Evolutionary conservation across 108 stramenopile species (phyloP).

Genomic region (Thalassiosira profunda): DNA sequence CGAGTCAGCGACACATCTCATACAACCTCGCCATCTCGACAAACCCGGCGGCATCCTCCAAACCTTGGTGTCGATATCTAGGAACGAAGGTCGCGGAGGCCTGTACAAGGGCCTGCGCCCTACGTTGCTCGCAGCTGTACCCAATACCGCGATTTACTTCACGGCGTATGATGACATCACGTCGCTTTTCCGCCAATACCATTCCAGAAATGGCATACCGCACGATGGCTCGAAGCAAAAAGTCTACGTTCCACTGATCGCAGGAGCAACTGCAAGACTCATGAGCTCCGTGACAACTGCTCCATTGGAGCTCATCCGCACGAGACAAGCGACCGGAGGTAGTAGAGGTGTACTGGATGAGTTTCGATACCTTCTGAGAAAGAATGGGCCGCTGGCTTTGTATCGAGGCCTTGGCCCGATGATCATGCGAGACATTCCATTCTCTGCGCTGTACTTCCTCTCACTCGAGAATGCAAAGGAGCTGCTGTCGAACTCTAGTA

Average conservation of each 20-base stretch:
- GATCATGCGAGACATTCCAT: slow-evolving; percentile 95
- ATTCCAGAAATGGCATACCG: not conserved
- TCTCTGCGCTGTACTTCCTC: slow-evolving; percentile 92
- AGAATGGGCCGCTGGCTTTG: slow-evolving; percentile 62
- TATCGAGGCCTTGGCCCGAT: slow-evolving; percentile 89
- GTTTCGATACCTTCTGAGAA: slow-evolving; percentile 53
- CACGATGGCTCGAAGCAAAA: not conserved
- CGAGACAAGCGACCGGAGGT: slow-evolving; percentile 55
- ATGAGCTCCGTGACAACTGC: slow-evolving; percentile 85
- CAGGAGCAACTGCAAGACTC: slow-evolving; percentile 83
- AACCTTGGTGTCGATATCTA: slow-evolving; percentile 57
- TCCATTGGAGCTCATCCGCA: slow-evolving; percentile 92
- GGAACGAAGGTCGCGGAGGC: slow-evolving; percentile 71
- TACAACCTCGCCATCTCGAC: not conserved
- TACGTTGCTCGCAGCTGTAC: slow-evolving; percentile 81
- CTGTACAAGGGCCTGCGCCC: slow-evolving; percentile 86
- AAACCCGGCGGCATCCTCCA: slow-evolving; percentile 42
- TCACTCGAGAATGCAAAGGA: slow-evolving; percentile 67
- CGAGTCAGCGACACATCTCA: slow-evolving; percentile 13
- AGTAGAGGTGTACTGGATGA: slow-evolving; percentile 52
- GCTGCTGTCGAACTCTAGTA: not conserved
- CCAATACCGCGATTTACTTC: slow-evolving; percentile 94
- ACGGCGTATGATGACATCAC: slow-evolving; percentile 87
- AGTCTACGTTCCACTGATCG: slow-evolving; percentile 60
- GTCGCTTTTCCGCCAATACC: not conserved